A percentile compares a stretch with the other conserved stretches of the same genome.
Conservation (phyloP, 345 rosid species). For the Corymbia maculata region DNA sequence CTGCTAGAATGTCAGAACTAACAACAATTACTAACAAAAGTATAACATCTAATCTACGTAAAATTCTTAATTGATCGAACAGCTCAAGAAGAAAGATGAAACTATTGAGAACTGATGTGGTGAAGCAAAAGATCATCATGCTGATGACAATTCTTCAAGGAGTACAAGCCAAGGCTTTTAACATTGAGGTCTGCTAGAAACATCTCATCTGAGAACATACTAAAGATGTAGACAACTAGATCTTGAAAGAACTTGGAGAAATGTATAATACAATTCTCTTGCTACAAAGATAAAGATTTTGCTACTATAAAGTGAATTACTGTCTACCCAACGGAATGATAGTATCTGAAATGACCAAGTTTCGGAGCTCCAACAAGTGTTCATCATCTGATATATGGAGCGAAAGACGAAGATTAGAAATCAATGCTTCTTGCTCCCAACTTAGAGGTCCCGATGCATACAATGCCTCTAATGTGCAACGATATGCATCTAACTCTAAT, state of each 20-base stretch:
- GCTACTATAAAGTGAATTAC: not conserved
- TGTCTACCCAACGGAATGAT: constrained; percentile 5
- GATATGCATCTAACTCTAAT: constrained; percentile 54
- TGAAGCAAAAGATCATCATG: not conserved
- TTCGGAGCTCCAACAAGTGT: constrained; percentile 62
- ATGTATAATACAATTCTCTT: not conserved
- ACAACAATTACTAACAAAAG: not conserved
- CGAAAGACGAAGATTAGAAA: constrained; percentile 60
- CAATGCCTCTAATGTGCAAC: constrained; percentile 33
- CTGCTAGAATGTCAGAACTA: not conserved
- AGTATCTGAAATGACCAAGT: constrained; percentile 49
- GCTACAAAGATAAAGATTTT: not conserved
- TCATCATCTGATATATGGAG: constrained; percentile 72
- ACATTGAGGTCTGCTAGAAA: not conserved
- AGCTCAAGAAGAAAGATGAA: not conserved
- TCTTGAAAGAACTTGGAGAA: not conserved
- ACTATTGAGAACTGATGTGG: not conserved
- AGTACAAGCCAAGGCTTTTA: not conserved
- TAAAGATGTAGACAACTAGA: not conserved
- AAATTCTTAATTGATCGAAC: not conserved
- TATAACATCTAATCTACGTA: not conserved
- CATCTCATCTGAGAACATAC: not conserved
- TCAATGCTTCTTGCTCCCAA: constrained; percentile 75
- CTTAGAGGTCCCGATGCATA: constrained; percentile 59
- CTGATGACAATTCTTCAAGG: not conserved